Evolutionary conservation across 805 yeast genomes (phyloP).

Genomic region (Metschnikowia cerradonensis): DNA sequence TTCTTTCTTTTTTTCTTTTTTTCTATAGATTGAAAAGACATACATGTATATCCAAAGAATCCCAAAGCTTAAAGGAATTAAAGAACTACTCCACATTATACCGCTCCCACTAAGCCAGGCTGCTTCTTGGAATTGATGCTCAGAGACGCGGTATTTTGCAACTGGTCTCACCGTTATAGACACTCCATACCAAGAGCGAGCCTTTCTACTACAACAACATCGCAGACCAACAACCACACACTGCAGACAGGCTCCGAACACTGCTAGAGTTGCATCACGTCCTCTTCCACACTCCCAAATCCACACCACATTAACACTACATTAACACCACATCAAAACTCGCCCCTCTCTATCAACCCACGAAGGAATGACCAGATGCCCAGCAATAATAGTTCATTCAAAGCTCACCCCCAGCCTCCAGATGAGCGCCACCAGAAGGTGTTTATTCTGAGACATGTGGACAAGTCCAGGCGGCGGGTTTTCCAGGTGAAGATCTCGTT

Average conservation of each 20-base stretch:
- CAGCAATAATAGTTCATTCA: neutral
- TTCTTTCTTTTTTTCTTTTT: no score
- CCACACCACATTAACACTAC: neutral
- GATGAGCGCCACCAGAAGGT: neutral
- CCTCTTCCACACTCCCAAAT: no score
- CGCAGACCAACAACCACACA: neutral
- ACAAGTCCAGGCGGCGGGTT: neutral
- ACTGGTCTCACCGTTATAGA: neutral
- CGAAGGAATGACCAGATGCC: constrained; percentile 1
- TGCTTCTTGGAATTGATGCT: no score
- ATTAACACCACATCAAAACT: neutral
- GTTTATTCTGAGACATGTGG: neutral
- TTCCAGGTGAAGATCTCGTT: neutral
- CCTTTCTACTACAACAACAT: neutral
- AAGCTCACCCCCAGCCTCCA: neutral
- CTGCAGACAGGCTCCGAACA: neutral
- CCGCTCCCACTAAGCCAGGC: neutral
- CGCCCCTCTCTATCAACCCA: neutral
- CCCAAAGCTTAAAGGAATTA: no score
- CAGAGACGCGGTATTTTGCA: neutral
- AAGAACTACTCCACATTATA: neutral
- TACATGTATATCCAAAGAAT: no score
- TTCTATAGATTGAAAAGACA: no score
- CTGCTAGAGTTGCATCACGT: neutral
- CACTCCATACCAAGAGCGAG: neutral